These are phyloP conservation scores for Podila verticillata DNA, from an alignment of 192 early-diverging fungal genomes.

Conservation along the genomic window DNA sequence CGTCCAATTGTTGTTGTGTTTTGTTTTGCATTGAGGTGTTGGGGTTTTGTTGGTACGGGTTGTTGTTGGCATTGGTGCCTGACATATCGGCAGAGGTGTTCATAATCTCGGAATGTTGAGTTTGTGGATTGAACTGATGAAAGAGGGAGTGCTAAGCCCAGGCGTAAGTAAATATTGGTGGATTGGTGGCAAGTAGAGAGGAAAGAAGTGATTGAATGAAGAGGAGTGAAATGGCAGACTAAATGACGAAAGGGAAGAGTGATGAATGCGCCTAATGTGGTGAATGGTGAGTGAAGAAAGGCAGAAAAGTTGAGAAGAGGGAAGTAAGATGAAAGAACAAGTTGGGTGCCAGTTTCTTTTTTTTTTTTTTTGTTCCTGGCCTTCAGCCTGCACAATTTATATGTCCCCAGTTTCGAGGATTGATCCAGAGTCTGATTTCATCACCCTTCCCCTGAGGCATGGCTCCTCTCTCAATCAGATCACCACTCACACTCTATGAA, in stretches of 20 bases:
- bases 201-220: neutral
- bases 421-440: too few species aligned
- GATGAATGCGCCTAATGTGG: neutral
- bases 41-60: neutral
- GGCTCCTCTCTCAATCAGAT: too few species aligned
- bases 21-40: neutral
- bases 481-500: too few species aligned
- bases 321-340: neutral
- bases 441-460: too few species aligned
- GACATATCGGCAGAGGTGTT: neutral
- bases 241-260: neutral
- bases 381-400: too few species aligned
- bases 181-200: neutral
- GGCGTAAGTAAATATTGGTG: neutral
- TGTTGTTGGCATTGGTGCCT: neutral
- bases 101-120: neutral
- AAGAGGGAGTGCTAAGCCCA: neutral
- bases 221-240: neutral
- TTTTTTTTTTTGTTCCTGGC: neutral
- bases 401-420: too few species aligned
- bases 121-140: neutral
- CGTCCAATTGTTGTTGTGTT: slow-evolving; percentile 32
- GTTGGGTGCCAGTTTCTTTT: neutral
- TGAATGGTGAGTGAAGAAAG: neutral
- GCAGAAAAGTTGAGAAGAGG: neutral